Evolutionary conservation across 371 early-diverging fungal species (phyloP).

Genomic region (Rhizomucor miehei): DNA sequence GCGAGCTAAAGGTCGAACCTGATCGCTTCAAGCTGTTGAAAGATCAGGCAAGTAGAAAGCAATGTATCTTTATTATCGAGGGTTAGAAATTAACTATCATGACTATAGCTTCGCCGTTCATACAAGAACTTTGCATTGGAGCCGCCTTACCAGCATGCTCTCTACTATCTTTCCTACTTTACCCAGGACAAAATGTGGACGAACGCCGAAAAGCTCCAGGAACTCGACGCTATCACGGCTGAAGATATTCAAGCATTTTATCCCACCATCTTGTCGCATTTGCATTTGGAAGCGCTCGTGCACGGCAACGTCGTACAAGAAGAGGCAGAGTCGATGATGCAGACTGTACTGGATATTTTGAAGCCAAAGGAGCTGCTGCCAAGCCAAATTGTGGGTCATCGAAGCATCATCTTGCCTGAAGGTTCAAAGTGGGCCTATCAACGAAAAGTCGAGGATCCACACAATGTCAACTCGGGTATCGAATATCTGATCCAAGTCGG

Average conservation of each 20-base stretch:
- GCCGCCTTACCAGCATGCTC: constrained; percentile 76
- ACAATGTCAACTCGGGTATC: constrained; percentile 86
- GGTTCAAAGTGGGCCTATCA: constrained; percentile 62
- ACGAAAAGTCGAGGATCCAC: constrained; percentile 66
- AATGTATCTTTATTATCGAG: too few species aligned
- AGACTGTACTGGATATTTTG: constrained; percentile 51
- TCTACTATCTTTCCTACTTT: constrained; percentile 71
- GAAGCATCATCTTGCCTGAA: constrained; percentile 67
- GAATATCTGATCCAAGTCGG: constrained; percentile 76
- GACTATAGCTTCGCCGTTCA: constrained; percentile 49
- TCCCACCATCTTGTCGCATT: constrained; percentile 62
- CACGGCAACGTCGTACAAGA: constrained; percentile 77
- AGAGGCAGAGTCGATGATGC: constrained; percentile 61
- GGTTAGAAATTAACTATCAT: not conserved
- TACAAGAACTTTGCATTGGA: constrained; percentile 73
- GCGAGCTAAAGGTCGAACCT: constrained; percentile 56
- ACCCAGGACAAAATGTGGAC: constrained; percentile 84
- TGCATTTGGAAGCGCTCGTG: constrained; percentile 77
- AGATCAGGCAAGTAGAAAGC: too few species aligned
- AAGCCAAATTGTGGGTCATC: constrained; percentile 55
- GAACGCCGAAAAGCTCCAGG: constrained; percentile 70
- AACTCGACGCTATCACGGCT: constrained; percentile 57
- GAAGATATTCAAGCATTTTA: constrained; percentile 75
- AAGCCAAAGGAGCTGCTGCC: constrained; percentile 61
- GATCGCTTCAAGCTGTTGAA: constrained; percentile 74